Base-by-base conservation (phyloP, 2,329 filamentous ascomycete species). In the Rutstroemia sp. region DNA sequence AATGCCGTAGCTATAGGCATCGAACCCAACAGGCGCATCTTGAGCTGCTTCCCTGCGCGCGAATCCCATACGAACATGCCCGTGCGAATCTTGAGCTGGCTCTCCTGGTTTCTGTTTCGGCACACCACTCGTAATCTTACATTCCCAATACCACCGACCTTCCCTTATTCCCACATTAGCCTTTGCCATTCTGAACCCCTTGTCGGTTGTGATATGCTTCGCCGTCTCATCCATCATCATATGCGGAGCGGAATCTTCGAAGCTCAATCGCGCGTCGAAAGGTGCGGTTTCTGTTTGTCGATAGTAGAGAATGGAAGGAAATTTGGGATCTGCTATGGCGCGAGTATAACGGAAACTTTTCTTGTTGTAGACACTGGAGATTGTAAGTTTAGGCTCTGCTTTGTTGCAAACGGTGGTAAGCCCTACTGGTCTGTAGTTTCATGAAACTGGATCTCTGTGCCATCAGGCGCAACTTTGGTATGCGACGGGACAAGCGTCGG, bases 131-230 rank as follows among this genome's bases (percentile, higher is more conserved):
- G 92, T 86, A 54, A 99, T 83, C 67, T 88, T 92, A 71, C 92
- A 91, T 73, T 99, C 94, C 78, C 91, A 99, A 71, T 95, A 99
- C 77, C 89, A 90, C 34, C 88, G 82, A 0, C 94, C 94, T 71
- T 97, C 89, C 47, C 94, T 80, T 4, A 92, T 88, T 23, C 88
- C 90, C 0, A 97, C 87, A 66, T 99, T 99, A 12, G 89, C 91
- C 40, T 92, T 83, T 2, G 88, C 87, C 78, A 92, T 94, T 58
- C 95, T 82, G 78, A 94, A 96, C 8, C 94, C 92, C 71, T 95
- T 95, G 63, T 92, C 86, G 14, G 94, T 95, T 0, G 89, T 95
- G 53, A 96, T 83, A 49, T 90, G 84, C 19, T 80, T 82, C 7
- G 86, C 91, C 39, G 82, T 79, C 60, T 82, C 81, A 67, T 91